Evolutionary conservation across 805 yeast species (phyloP).

Genomic region (Sugiyamaella boreocaroliniensis): DNA sequence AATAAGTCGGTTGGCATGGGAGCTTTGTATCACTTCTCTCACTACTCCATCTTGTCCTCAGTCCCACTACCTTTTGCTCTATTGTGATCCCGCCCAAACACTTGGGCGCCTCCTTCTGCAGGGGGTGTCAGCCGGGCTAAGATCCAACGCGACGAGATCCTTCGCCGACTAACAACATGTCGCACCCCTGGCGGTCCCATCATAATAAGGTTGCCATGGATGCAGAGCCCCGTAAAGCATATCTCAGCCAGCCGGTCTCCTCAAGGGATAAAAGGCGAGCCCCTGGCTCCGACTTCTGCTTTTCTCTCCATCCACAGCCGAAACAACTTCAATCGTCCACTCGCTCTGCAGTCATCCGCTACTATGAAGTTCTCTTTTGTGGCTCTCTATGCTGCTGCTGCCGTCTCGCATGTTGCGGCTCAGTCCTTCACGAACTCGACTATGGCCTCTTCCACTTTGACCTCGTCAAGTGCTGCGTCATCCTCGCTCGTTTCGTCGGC

Average conservation of each 20-base stretch:
- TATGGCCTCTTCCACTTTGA: not conserved
- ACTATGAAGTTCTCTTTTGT: not conserved
- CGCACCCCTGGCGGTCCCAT: not conserved
- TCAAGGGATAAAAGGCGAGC: not conserved
- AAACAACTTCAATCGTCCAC: not conserved
- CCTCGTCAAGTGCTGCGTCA: not conserved
- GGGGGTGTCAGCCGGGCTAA: not conserved
- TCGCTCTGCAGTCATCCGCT: not conserved
- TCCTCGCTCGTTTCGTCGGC: not conserved
- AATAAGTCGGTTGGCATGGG: no score
- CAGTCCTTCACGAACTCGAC: not conserved
- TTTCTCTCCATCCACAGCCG: no score
- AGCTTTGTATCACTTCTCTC: no score
- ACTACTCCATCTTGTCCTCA: no score
- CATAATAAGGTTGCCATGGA: not conserved
- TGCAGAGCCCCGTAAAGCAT: not conserved
- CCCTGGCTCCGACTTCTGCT: not conserved
- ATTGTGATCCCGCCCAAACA: not conserved
- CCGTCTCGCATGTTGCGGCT: not conserved
- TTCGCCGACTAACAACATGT: not conserved
- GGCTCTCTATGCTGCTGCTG: not conserved
- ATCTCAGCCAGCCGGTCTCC: not conserved
- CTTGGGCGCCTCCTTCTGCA: not conserved
- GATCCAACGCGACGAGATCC: not conserved
- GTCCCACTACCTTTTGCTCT: not conserved